These are phyloP conservation scores for Diddensiella santjacobensis DNA, from an alignment of 805 yeast genomes.

Conservation along the genomic window DNA sequence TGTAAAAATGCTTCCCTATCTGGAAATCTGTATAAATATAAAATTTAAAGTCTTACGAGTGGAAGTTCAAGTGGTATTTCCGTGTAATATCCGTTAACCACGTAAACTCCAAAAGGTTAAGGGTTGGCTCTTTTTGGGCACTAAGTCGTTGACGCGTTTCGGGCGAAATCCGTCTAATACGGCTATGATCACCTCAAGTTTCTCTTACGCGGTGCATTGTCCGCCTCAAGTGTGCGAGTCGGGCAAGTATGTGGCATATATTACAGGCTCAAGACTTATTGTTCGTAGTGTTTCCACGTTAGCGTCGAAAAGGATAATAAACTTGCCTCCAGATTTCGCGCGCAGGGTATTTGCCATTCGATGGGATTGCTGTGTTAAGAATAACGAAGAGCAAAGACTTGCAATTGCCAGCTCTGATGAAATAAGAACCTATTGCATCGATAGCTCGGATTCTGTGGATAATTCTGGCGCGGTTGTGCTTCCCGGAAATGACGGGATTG, in stretches of 20 bases:
- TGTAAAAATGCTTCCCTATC: no score
- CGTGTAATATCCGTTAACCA: no score
- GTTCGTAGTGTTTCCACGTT: slow-evolving; percentile 16
- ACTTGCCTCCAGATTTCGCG: slow-evolving; percentile 16
- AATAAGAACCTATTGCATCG: slow-evolving; percentile 16
- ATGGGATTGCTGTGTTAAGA: slow-evolving; percentile 19
- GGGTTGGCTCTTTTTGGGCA: no score
- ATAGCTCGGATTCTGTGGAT: background rate
- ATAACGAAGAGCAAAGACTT: slow-evolving; percentile 19
- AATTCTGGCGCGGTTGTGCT: slow-evolving; percentile 10
- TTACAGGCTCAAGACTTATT: slow-evolving; percentile 20
- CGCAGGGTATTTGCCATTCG: slow-evolving; percentile 6
- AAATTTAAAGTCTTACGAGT: no score
- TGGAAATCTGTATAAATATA: no score
- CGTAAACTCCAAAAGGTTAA: no score
- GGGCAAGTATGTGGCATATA: slow-evolving; percentile 21
- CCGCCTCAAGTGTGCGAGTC: slow-evolving; percentile 17
- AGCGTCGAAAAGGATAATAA: slow-evolving; percentile 17
- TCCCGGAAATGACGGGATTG: slow-evolving; percentile 15
- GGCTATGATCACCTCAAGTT: slow-evolving; percentile 3
- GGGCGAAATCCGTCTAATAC: no score
- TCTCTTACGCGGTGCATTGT: slow-evolving; percentile 6
- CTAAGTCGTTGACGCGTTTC: no score
- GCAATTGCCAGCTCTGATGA: slow-evolving; percentile 18
- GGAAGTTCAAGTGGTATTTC: no score